phyloP scores from a whole-genome alignment of 176 grass and related monocot genomes.

The Oryza meyeriana region DNA sequence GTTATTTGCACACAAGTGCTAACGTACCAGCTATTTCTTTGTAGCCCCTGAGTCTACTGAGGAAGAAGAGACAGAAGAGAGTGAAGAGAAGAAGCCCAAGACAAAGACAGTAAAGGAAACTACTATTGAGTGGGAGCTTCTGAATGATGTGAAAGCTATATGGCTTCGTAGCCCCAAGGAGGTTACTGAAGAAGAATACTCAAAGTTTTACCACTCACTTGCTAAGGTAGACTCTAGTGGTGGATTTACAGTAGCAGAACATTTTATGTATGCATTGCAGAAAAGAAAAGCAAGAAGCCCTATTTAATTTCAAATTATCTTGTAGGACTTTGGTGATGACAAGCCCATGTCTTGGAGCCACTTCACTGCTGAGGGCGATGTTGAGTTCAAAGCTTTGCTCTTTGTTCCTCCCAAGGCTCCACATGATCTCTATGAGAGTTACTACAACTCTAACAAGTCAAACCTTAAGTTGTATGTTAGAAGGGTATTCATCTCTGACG shows the following conservation, averaged over 20 bases:
- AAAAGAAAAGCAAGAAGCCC: not conserved
- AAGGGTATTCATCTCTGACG: slow-evolving; percentile 99
- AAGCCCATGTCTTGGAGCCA: slow-evolving; percentile 89
- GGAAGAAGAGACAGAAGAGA: slow-evolving; percentile 76
- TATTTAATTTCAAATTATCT: slow-evolving; percentile 1
- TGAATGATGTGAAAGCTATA: slow-evolving; percentile 97
- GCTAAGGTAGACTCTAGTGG: slow-evolving; percentile 48
- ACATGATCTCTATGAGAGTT: slow-evolving; percentile 93
- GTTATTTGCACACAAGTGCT: not conserved
- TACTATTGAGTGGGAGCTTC: slow-evolving; percentile 76
- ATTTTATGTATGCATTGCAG: not conserved
- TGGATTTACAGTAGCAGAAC: not conserved
- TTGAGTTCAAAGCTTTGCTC: slow-evolving; percentile 94
- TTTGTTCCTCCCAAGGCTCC: slow-evolving; percentile 94
- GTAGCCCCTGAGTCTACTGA: slow-evolving; percentile 58
- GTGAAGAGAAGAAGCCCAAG: slow-evolving; percentile 84
- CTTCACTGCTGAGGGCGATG: slow-evolving; percentile 94
- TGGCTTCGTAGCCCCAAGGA: slow-evolving; percentile 96
- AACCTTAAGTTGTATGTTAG: slow-evolving; percentile 95
- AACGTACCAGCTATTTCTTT: slow-evolving; percentile 12
- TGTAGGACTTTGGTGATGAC: slow-evolving; percentile 82
- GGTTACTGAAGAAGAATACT: slow-evolving; percentile 92
- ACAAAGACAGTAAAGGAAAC: slow-evolving; percentile 93
- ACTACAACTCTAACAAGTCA: slow-evolving; percentile 90
- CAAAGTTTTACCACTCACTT: slow-evolving; percentile 94